Evolutionary conservation across 1,139 yeast species (phyloP), one percentile per base, ranked within the genome.

Genomic region (Geotrichum fermentans): DNA sequence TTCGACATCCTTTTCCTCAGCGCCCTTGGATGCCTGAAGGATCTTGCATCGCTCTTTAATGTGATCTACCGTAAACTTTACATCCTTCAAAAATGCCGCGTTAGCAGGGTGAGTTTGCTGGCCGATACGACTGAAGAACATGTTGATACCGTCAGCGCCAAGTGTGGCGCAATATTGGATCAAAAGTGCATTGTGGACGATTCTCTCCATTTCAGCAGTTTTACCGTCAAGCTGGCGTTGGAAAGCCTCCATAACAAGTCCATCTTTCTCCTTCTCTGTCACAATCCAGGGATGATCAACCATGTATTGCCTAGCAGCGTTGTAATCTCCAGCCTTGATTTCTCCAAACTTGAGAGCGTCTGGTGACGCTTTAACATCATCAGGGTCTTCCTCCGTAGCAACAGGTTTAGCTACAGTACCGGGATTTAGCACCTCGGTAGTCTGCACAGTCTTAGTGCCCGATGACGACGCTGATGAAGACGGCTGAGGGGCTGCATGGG

Each of bases 161-260:
- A 89, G 71, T 57, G 83, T 85, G 14, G 81, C 73, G 49, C 85
- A 71, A 64, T 88, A 92, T 62, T 89, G 95, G 52, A 92, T 67
- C 38, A 92, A 69, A 57, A 88, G 77, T 1, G 96, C 83, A 62
- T 88, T 95, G 62, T 82, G 85, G 40, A 92, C 82, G 28, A 83
- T 77, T 53, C 78, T 83, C 55, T 74, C 75, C 59, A 68, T 60
- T 1, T 90, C 79, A 13, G 67, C 63, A 0, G 77, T 63, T 47
- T 87, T 74, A 16, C 80, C 83, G 8, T 75, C 79, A 53, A 90
- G 73, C 64, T 89, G 89, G 48, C 75, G 72, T 60, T 92, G 96
- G 65, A 92, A 94, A 0, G 97, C 95, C 22, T 83, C 82, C 96
- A 92, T 90, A 63, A 90, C 73, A 52, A 94, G 77, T 0, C 96